A percentile compares a stretch with the other conserved stretches of the same genome.
phyloP scores from a whole-genome alignment of 2,329 filamentous ascomycete species.

The Cladosporium sp. region DNA sequence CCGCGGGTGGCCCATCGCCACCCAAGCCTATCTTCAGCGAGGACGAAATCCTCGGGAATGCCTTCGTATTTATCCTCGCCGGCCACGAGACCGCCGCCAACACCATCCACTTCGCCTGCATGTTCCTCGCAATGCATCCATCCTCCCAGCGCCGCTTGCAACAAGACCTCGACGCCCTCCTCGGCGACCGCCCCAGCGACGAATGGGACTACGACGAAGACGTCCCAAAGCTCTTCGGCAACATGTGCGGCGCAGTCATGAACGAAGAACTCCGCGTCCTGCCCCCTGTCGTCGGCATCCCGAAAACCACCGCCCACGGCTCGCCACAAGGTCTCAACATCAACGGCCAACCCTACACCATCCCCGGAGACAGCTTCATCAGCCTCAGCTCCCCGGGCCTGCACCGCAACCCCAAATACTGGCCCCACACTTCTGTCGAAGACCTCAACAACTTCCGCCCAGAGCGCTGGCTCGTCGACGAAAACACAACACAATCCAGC shows the following conservation, averaged over 20 bases:
- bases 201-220: conserved; percentile 69
- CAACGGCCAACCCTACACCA: conserved; percentile 53
- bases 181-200: conserved; percentile 54
- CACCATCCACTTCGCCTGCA: conserved; percentile 65
- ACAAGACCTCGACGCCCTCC: conserved; percentile 61
- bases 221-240: conserved; percentile 62
- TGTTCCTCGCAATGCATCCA: conserved; percentile 64
- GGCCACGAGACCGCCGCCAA: conserved; percentile 81
- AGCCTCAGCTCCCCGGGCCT: conserved; percentile 53
- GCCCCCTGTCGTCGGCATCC: conserved; percentile 67
- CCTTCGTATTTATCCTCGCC: conserved; percentile 60
- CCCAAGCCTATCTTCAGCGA: conserved; percentile 50
- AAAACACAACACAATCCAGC: conserved; percentile 19
- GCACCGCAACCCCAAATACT: conserved; percentile 68
- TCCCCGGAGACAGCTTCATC: conserved; percentile 57
- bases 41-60: conserved; percentile 68
- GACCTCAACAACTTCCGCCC: conserved; percentile 68
- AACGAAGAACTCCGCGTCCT: conserved; percentile 72
- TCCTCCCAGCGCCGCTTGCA: conserved; percentile 63
- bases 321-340: conserved; percentile 55
- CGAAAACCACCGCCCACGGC: conserved; percentile 54
- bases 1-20: not conserved
- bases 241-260: conserved; percentile 69
- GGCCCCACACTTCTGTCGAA: conserved; percentile 52
- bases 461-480: conserved; percentile 62